Conservation (phyloP, 139 green algal species). For the Chlorella sp. region DNA sequence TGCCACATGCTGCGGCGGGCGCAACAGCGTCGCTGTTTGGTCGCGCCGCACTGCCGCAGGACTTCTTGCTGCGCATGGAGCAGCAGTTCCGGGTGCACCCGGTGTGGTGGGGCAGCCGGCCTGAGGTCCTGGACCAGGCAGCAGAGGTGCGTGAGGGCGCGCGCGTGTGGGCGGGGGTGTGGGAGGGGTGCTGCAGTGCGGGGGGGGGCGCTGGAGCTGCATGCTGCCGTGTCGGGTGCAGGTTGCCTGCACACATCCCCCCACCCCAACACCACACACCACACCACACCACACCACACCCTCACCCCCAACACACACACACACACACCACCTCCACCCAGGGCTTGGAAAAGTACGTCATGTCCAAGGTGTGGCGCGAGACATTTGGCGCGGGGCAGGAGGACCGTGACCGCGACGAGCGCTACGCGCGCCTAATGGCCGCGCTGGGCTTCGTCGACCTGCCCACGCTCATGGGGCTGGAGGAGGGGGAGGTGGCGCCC, state of each 20-base stretch:
- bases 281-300: too few species aligned
- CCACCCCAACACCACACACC: too few species aligned
- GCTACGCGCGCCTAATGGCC: constrained; percentile 59
- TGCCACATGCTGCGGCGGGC: too few species aligned
- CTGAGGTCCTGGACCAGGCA: constrained; percentile 71
- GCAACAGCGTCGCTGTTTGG: background rate
- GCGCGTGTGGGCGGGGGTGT: background rate
- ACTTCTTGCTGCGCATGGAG: constrained; percentile 85
- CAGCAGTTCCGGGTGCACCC: constrained; percentile 75
- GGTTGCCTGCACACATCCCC: background rate
- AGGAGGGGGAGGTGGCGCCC: constrained; percentile 10
- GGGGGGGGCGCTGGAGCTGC: background rate
- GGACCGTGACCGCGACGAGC: constrained; percentile 81
- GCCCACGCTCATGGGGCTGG: constrained; percentile 76
- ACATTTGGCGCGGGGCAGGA: constrained; percentile 69
- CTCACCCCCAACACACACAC: too few species aligned
- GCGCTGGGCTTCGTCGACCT: constrained; percentile 77
- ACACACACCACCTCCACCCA: constrained; percentile 29
- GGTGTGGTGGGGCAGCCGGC: constrained; percentile 70
- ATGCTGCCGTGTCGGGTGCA: background rate
- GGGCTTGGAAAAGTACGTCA: constrained; percentile 97
- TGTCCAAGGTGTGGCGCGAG: constrained; percentile 91
- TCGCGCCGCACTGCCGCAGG: too few species aligned
- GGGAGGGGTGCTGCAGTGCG: too few species aligned
- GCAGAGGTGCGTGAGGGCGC: constrained; percentile 58